These are phyloP conservation scores for Zymoseptoria ardabiliae DNA, from an alignment of 2,329 filamentous ascomycete genomes.

Conservation along the genomic window DNA sequence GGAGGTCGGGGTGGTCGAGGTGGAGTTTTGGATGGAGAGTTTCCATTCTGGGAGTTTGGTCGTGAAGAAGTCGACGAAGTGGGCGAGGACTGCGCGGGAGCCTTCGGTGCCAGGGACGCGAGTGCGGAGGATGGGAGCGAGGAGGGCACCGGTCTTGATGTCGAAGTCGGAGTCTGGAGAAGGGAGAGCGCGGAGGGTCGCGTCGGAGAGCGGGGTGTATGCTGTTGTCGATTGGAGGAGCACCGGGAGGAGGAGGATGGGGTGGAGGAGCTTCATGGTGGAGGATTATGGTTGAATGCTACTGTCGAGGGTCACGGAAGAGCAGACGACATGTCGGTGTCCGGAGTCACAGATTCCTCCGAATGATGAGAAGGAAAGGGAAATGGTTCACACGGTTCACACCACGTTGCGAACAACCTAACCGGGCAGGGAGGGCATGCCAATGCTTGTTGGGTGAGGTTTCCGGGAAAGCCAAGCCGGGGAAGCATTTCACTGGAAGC, in stretches of 20 bases:
- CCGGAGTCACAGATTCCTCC: neutral
- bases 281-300: neutral
- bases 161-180: conserved; percentile 62
- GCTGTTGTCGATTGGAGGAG: conserved; percentile 32
- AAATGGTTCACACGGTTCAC: neutral
- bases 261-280: conserved; percentile 18
- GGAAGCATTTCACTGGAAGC: neutral
- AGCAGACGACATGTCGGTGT: neutral
- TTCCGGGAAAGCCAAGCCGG: neutral
- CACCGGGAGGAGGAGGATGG: conserved; percentile 23
- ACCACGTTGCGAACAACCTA: neutral
- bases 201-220: conserved; percentile 63
- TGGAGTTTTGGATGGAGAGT: conserved; percentile 83
- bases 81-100: conserved; percentile 62
- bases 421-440: neutral
- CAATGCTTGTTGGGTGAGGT: neutral
- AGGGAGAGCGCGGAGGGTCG: conserved; percentile 63
- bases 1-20: conserved; percentile 69
- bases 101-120: conserved; percentile 83
- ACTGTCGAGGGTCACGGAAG: neutral
- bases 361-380: neutral
- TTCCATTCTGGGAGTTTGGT: conserved; percentile 69
- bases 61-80: conserved; percentile 78
- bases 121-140: conserved; percentile 79
- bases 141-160: conserved; percentile 64